Evolutionary conservation across 352 stramenopile species (phyloP).

Genomic region (Globisporangium carolinianum): DNA sequence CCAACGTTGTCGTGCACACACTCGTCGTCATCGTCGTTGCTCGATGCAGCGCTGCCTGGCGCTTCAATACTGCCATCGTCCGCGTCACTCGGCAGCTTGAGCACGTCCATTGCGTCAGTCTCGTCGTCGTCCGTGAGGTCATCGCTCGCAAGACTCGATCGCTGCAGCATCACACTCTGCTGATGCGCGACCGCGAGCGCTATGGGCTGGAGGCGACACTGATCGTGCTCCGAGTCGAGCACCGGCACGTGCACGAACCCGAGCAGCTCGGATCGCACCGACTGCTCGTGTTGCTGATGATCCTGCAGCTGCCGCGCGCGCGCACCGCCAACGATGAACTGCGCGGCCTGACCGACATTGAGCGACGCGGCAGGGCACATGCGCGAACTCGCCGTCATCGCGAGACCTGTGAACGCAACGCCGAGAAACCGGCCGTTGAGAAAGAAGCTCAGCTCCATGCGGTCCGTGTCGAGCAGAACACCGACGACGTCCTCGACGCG

Average conservation of each 20-base stretch:
- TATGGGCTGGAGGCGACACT: slow-evolving; percentile 34
- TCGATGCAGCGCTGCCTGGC: no score
- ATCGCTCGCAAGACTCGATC: slow-evolving; percentile 9
- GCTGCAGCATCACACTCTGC: not conserved
- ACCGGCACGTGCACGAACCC: slow-evolving; percentile 31
- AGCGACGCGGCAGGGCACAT: slow-evolving; percentile 83
- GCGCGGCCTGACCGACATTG: slow-evolving; percentile 71
- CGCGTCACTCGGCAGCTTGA: not conserved
- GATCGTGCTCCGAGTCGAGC: slow-evolving; percentile 32
- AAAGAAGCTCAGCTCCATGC: slow-evolving; percentile 83
- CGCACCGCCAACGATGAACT: slow-evolving; percentile 72
- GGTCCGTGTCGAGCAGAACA: slow-evolving; percentile 81
- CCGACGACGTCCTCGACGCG: slow-evolving; percentile 77
- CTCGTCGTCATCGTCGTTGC: no score
- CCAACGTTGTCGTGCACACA: no score
- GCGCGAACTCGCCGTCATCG: slow-evolving; percentile 28
- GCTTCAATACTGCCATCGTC: not conserved
- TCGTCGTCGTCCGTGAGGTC: slow-evolving; percentile 1
- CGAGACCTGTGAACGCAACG: slow-evolving; percentile 62
- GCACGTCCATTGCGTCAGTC: not conserved
- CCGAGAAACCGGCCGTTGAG: slow-evolving; percentile 89
- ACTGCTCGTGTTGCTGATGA: not conserved
- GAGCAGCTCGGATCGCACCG: not conserved
- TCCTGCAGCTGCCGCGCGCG: not conserved
- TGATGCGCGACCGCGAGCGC: slow-evolving; percentile 15